Evolutionary conservation across 2,329 filamentous ascomycete genomes (phyloP).

Genomic region (Penicillium sp.): DNA sequence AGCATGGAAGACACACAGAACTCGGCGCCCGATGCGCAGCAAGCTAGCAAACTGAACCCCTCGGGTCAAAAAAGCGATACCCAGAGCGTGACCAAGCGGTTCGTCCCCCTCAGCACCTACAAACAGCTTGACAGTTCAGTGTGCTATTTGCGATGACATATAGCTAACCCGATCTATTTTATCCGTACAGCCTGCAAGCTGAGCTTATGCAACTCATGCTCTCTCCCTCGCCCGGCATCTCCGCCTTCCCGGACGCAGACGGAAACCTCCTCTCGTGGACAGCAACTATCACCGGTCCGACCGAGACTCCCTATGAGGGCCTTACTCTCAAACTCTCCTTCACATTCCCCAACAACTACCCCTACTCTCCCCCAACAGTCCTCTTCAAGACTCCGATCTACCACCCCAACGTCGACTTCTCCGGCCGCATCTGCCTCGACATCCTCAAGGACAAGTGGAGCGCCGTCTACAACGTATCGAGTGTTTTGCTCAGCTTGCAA

Average conservation of each 20-base stretch:
- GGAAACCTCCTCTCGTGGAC: conserved; percentile 91
- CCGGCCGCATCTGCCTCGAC: conserved; percentile 92
- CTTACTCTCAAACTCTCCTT: conserved; percentile 91
- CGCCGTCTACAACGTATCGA: conserved; percentile 94
- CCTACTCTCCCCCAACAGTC: conserved; percentile 84
- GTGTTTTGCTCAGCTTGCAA: conserved; percentile 87
- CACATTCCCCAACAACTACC: conserved; percentile 87
- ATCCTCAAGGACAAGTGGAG: conserved; percentile 99
- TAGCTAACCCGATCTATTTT: background rate
- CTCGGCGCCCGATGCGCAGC: conserved; percentile 60
- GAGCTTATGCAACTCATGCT: conserved; percentile 99
- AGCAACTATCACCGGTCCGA: conserved; percentile 87
- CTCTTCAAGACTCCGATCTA: conserved; percentile 99
- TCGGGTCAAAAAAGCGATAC: conserved; percentile 60
- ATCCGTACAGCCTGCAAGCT: conserved; percentile 71
- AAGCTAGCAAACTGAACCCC: conserved; percentile 60
- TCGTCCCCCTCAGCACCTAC: conserved; percentile 23
- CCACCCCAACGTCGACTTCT: conserved; percentile 98
- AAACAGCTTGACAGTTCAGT: background rate
- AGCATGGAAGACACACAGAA: conserved; percentile 65
- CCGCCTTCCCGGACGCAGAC: conserved; percentile 87
- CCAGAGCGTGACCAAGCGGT: conserved; percentile 78
- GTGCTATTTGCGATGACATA: background rate
- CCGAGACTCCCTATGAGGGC: conserved; percentile 84
- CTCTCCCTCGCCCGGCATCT: conserved; percentile 86